Base-by-base conservation (phyloP, 495 filamentous ascomycete species). In the Copromyces sp. region DNA sequence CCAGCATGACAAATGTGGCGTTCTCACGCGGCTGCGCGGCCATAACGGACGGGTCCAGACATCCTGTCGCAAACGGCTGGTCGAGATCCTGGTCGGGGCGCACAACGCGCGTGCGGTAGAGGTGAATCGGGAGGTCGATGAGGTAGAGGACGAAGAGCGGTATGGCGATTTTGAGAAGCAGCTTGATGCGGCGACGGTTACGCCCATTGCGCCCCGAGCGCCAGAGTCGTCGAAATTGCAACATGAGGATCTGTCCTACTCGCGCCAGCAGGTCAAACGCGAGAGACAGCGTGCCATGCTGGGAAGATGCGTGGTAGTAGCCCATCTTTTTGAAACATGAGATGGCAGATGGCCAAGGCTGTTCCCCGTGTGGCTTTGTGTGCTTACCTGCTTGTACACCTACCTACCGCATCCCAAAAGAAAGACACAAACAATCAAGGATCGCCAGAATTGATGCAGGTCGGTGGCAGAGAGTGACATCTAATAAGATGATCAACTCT, bases 1-100 rank as follows among this genome's bases (percentile, higher is more conserved):
- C 95, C 72, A 99, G 85, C 72, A 99, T 95, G 71, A 99, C 94
- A 73, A 99, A 91, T 11, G 90, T 94, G 65, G 95, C 95, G 79
- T 97, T 97, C 77, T 92, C 94, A 75, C 93, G 89, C 69, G 89
- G 87, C 29, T 61, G 29, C 53, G 53, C 53, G 39, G 89, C 88
- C 39, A 91, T 71, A 12, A 78, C 72, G 11, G 74, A 75, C 12
- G 83, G 83, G 53, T 83, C 81, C 70, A 83, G 82, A 70, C 83
- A 85, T 29, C 76, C 74, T n/a, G 75, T 76, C 70, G 81, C 77
- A 75, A 85, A 85, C 70, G 83, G 83, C 37, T 75, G 76, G 72
- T 85, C 83, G 70, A 82, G 80, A 40, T 84, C 80, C 68, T 75
- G 75, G 14, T 35, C 29, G 17, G 82, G 82, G 1, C 79, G 75